Evolutionary conservation across 1,139 yeast species (phyloP).

Genomic region (Eremothecium cymbalariae): DNA sequence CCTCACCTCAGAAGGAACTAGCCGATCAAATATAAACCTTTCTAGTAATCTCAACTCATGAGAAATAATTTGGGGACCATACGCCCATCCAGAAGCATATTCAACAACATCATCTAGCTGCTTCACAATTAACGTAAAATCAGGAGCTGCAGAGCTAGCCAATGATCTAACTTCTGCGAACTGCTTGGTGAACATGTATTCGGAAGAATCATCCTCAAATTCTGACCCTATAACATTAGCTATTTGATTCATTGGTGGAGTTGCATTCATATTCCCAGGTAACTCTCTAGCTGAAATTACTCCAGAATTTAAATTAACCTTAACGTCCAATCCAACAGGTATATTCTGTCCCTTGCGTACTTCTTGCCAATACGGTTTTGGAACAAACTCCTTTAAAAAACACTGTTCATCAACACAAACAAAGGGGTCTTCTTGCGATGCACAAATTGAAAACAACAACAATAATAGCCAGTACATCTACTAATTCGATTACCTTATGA

Average conservation of each 20-base stretch:
- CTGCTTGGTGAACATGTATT: constrained; percentile 23
- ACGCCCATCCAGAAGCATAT: constrained; percentile 31
- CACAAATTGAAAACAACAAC: neutral
- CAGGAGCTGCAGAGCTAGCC: constrained; percentile 13
- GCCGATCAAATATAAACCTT: constrained; percentile 13
- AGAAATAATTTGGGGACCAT: constrained; percentile 28
- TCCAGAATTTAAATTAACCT: constrained; percentile 62
- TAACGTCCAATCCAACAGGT: constrained; percentile 72
- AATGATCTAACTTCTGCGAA: constrained; percentile 15
- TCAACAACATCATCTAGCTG: constrained; percentile 28
- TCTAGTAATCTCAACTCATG: constrained; percentile 26
- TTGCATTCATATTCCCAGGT: constrained; percentile 26
- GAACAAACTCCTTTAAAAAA: constrained; percentile 47
- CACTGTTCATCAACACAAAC: too few relatives aligned
- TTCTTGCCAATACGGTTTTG: constrained; percentile 59
- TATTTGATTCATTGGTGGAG: constrained; percentile 7
- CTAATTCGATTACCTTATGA: too few relatives aligned
- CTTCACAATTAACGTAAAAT: constrained; percentile 15
- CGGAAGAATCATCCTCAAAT: constrained; percentile 12
- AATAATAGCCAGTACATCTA: neutral
- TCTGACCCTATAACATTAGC: constrained; percentile 14
- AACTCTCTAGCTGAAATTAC: constrained; percentile 56
- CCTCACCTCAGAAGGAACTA: constrained; percentile 24
- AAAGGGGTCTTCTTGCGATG: neutral
- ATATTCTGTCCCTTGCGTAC: constrained; percentile 61